Evolutionary conservation across 2,329 filamentous ascomycete genomes (phyloP).

Genomic region (Cryphonectria naterciae): DNA sequence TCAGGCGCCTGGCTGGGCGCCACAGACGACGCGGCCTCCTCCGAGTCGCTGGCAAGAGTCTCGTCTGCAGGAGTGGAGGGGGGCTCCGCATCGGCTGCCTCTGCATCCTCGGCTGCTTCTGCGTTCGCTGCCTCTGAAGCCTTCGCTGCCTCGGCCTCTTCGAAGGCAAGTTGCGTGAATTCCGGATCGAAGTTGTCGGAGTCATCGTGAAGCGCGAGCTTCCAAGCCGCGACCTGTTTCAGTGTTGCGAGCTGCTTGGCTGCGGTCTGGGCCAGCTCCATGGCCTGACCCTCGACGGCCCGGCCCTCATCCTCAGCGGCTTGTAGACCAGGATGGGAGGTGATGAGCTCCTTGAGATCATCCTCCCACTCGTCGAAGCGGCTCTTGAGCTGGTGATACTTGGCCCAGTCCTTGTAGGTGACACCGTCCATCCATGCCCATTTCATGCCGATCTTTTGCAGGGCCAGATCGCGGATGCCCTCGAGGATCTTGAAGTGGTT

Average conservation of each 20-base stretch:
- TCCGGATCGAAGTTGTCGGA: conserved; percentile 79
- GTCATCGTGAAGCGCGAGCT: conserved; percentile 74
- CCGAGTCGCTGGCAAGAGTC: conserved; percentile 4
- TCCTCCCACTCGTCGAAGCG: conserved; percentile 84
- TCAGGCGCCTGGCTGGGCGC: conserved; percentile 21
- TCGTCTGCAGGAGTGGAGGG: conserved; percentile 10
- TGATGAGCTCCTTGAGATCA: conserved; percentile 77
- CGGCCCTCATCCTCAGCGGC: conserved; percentile 65
- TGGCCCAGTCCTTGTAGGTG: conserved; percentile 96
- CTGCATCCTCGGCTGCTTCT: conserved; percentile 30
- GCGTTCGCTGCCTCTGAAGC: conserved; percentile 41
- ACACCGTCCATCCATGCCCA: conserved; percentile 97
- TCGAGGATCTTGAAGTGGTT: conserved; percentile 83
- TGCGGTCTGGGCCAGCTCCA: conserved; percentile 76
- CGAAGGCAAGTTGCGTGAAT: conserved; percentile 61
- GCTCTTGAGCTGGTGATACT: conserved; percentile 85
- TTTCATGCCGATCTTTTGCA: conserved; percentile 89
- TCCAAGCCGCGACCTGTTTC: conserved; percentile 84
- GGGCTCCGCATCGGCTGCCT: background rate
- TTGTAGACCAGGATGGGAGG: conserved; percentile 71
- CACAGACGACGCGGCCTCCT: conserved; percentile 28
- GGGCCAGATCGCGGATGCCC: conserved; percentile 77
- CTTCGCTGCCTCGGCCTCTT: conserved; percentile 40
- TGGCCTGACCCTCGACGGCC: conserved; percentile 73
- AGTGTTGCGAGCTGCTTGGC: conserved; percentile 79